A percentile compares a stretch with the other conserved stretches of the same genome.
Conservation (phyloP, 164 flowering plant species). For the Echeveria elegans region DNA sequence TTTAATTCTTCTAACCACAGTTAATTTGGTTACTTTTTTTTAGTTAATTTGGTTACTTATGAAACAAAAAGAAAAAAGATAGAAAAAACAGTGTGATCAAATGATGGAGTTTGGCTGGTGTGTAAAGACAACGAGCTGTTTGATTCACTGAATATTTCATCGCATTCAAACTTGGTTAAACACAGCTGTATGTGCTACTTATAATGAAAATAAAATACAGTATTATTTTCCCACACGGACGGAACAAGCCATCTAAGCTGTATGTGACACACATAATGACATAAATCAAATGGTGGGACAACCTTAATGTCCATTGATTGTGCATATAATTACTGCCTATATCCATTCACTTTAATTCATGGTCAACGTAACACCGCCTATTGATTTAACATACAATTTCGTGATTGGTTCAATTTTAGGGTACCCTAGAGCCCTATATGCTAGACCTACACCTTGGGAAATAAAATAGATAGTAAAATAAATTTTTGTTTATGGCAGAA, state of each 20-base stretch:
- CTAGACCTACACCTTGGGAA: too few species aligned
- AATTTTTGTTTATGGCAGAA: too few species aligned
- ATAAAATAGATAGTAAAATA: too few species aligned
- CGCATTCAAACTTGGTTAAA: background rate
- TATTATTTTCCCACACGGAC: background rate
- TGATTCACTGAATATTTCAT: background rate
- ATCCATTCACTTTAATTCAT: background rate
- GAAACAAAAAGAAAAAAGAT: background rate
- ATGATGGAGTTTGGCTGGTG: background rate
- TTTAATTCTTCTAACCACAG: too few species aligned
- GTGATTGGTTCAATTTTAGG: background rate
- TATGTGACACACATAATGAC: background rate
- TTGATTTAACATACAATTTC: background rate
- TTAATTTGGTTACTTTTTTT: too few species aligned
- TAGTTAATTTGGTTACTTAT: background rate
- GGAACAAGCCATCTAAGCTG: background rate
- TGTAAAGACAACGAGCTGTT: background rate
- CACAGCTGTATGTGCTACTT: background rate
- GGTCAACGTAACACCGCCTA: background rate
- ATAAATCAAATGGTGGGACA: background rate
- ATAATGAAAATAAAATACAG: background rate
- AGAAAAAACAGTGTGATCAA: background rate
- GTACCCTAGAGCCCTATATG: background rate
- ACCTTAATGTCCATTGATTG: slow-evolving; percentile 7
- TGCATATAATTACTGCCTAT: background rate